Conservation (phyloP, 768 basidiomycete species). For the Flagelloscypha sp. region DNA sequence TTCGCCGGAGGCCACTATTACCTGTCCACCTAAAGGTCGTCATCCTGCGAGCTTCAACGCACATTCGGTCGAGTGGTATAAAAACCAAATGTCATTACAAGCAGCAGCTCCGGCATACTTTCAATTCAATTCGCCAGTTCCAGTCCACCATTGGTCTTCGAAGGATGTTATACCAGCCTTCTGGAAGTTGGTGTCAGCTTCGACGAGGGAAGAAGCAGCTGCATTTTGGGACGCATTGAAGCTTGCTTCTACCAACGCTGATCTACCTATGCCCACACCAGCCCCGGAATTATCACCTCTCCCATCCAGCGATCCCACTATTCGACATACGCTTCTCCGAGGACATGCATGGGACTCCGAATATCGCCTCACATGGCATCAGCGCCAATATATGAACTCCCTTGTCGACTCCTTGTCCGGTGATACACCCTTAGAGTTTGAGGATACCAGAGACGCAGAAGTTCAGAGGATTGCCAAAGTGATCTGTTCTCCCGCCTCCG, state of each 20-base stretch:
- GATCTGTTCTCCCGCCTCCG: slow-evolving; percentile 45
- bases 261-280: slow-evolving; percentile 15
- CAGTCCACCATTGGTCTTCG: slow-evolving; percentile 53
- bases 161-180: slow-evolving; percentile 44
- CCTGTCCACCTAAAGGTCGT: slow-evolving; percentile 32
- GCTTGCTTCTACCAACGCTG: slow-evolving; percentile 33
- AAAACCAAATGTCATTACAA: slow-evolving; percentile 33
- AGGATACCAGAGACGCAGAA: slow-evolving; percentile 28
- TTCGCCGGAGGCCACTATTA: slow-evolving; percentile 33
- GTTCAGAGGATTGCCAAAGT: slow-evolving; percentile 44
- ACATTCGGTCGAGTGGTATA: slow-evolving; percentile 35
- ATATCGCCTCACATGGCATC: slow-evolving; percentile 61
- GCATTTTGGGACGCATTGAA: slow-evolving; percentile 54
- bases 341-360: slow-evolving; percentile 48
- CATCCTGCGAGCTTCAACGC: slow-evolving; percentile 40
- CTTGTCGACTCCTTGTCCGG: slow-evolving; percentile 35
- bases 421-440: slow-evolving; percentile 40
- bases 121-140: slow-evolving; percentile 46
- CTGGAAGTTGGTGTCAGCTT: slow-evolving; percentile 41
- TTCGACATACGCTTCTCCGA: slow-evolving; percentile 50
- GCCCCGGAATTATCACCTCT: slow-evolving; percentile 15
- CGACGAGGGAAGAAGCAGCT: slow-evolving; percentile 28
- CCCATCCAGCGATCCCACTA: slow-evolving; percentile 17
- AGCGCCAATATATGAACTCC: slow-evolving; percentile 54
- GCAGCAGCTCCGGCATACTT: slow-evolving; percentile 54